These are phyloP conservation scores for Cyclocybe aegerita DNA, from an alignment of 768 basidiomycete genomes.

Conservation along the genomic window DNA sequence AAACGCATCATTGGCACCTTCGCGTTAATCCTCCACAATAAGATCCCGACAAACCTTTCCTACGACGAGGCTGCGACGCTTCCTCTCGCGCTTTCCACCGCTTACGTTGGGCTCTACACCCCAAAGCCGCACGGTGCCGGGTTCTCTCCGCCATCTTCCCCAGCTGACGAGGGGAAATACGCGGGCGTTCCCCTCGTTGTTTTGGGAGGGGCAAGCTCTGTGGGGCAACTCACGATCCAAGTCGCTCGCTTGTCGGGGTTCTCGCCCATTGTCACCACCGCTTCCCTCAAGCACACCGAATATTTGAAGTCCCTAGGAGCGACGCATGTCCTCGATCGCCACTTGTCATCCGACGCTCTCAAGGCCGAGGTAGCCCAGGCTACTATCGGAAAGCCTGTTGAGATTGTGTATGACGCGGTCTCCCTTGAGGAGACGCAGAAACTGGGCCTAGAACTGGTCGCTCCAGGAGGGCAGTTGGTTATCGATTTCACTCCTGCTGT, in stretches of 20 bases:
- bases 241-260: constrained; percentile 38
- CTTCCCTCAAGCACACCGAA: constrained; percentile 26
- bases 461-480: constrained; percentile 33
- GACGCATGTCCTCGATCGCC: constrained; percentile 37
- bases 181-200: constrained; percentile 43
- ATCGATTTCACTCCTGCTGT: constrained; percentile 30
- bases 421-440: constrained; percentile 20
- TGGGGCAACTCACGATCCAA: constrained; percentile 43
- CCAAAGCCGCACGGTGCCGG: constrained; percentile 35
- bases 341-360: constrained; percentile 16
- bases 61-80: constrained; percentile 44
- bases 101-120: constrained; percentile 47
- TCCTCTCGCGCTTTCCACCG: constrained; percentile 44
- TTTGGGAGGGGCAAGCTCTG: constrained; percentile 46
- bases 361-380: constrained; percentile 17
- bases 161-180: constrained; percentile 38
- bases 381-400: constrained; percentile 14
- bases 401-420: constrained; percentile 25
- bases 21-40: neutral
- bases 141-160: constrained; percentile 36
- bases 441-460: constrained; percentile 22
- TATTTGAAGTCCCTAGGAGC: constrained; percentile 37
- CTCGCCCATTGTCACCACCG: constrained; percentile 39
- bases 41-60: constrained; percentile 27
- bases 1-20: neutral